Evolutionary conservation across 2,329 filamentous ascomycete genomes (phyloP), one percentile per base, ranked within the genome.

Genomic region (Coleophoma cylindrospora): DNA sequence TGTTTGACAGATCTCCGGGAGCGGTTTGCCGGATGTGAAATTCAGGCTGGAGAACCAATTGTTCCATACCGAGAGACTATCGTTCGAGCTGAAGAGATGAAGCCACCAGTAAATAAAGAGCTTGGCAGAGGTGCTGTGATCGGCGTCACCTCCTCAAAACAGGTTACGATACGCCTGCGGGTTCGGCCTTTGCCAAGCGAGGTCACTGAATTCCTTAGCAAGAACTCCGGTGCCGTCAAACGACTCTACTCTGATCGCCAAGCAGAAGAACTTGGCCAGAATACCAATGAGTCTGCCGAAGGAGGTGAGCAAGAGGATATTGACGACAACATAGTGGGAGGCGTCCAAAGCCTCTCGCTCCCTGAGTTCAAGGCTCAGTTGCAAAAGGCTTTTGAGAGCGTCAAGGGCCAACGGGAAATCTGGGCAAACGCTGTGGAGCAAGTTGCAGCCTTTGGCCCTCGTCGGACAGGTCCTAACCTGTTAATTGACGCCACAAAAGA

Each of bases 51-150:
- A 50, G 89, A 89, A 40, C 89, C 94, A 1, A 97, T 99, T 54
- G 94, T 99, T 13, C 94, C 94, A 0, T 99, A 96, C 68, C 80
- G 91, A 50, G 94, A 99, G 70, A 94, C 90, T 0, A 96, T 95
- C 51, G 84, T 96, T 38, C 80, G 82, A 22, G 88, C 86, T 1
- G 82, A 91, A 36, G 94, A 99, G 68, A 99, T 99, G 94, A 85
- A 91, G 21, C 84, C 91, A 1, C 87, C 90, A 0, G 89, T 79
- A 52, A 89, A 95, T 68, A 86, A 91, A 56, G 89, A 95, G 12
- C 76, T 96, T 15, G 91, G 91, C 1, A 80, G 94, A 63, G 94
- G 94, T 43, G 86, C 81, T 0, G 84, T 95, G 0, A 73, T 91
- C 21, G 81, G 81, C 4, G 75, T 83, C 10, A 95, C 91, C 0